These are phyloP conservation scores for Miscanthus lutarioriparius DNA, from an alignment of 176 grass and related monocot species.

Conservation along the genomic window DNA sequence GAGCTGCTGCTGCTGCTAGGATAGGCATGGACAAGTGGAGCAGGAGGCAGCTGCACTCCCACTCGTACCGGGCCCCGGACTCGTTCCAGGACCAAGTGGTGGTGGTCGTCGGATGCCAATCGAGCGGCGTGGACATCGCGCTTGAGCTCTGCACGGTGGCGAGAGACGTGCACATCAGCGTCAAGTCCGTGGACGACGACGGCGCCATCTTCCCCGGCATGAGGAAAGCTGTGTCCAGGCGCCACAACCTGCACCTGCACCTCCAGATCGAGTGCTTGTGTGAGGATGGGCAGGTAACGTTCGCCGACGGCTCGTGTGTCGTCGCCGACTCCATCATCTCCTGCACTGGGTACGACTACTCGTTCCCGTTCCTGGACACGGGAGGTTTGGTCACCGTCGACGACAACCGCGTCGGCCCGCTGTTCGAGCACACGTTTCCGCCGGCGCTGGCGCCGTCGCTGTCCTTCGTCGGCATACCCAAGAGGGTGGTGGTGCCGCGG, in stretches of 20 bases:
- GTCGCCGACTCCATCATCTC: constrained; percentile 43
- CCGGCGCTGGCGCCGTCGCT: constrained; percentile 34
- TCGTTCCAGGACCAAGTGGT: constrained; percentile 24
- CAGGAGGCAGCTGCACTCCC: constrained; percentile 40
- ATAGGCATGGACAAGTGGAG: constrained; percentile 44
- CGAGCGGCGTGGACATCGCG: constrained; percentile 46
- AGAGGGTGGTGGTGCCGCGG: not conserved
- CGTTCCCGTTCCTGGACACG: constrained; percentile 52
- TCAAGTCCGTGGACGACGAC: not conserved
- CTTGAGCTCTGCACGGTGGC: constrained; percentile 32
- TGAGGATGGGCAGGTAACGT: constrained; percentile 31
- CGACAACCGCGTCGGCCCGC: constrained; percentile 42
- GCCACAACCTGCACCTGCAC: constrained; percentile 28
- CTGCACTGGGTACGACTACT: constrained; percentile 35
- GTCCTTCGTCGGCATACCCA: constrained; percentile 24
- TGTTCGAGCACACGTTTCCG: constrained; percentile 52
- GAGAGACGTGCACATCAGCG: constrained; percentile 36
- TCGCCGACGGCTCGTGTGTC: constrained; percentile 28
- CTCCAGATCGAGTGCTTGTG: not conserved
- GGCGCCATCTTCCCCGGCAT: not conserved
- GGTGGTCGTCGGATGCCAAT: constrained; percentile 31
- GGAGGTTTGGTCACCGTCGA: constrained; percentile 20
- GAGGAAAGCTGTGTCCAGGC: not conserved
- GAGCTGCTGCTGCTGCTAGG: no score
- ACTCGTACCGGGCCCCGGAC: constrained; percentile 50